Conservation (phyloP, 1,284 basidiomycete genomes). For the Thecaphora thlaspeos region DNA sequence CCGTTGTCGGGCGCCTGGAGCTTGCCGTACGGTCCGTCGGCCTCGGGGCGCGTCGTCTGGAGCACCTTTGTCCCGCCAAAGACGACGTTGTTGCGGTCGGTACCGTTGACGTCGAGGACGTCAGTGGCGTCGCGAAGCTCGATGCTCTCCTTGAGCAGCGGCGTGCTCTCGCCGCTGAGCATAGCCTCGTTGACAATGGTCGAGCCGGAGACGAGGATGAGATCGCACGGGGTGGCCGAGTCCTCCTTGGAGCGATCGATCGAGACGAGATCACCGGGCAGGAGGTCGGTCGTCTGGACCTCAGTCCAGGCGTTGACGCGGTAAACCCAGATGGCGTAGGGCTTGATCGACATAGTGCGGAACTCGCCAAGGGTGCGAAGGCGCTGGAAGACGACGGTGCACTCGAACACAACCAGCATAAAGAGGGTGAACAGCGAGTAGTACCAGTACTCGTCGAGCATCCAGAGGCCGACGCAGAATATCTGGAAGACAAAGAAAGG, state of each 20-base stretch:
- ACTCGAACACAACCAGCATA: constrained; percentile 56
- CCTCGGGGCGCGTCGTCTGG: constrained; percentile 50
- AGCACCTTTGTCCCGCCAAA: constrained; percentile 57
- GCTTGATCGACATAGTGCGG: constrained; percentile 57
- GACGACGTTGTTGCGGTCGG: constrained; percentile 55
- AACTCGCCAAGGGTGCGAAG: constrained; percentile 56
- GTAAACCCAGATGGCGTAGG: constrained; percentile 51
- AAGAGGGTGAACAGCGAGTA: constrained; percentile 57
- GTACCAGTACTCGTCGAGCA: constrained; percentile 58
- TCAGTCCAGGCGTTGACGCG: constrained; percentile 50
- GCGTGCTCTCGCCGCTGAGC: constrained; percentile 57
- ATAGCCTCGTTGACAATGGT: constrained; percentile 57
- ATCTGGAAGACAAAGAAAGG: constrained; percentile 58
- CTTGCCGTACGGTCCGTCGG: constrained; percentile 28
- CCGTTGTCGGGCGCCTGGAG: constrained; percentile 51
- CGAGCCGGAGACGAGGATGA: constrained; percentile 48
- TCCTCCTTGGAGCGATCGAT: constrained; percentile 56
- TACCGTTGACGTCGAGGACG: constrained; percentile 50
- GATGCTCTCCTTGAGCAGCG: constrained; percentile 55
- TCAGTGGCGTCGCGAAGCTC: constrained; percentile 52
- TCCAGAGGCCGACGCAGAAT: constrained; percentile 57
- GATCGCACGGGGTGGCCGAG: constrained; percentile 52
- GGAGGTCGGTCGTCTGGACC: constrained; percentile 46
- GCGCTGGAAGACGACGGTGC: constrained; percentile 56
- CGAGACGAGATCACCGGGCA: constrained; percentile 55